phyloP scores from a whole-genome alignment of 2,329 filamentous ascomycete genomes.

The Sclerotinia borealis region DNA sequence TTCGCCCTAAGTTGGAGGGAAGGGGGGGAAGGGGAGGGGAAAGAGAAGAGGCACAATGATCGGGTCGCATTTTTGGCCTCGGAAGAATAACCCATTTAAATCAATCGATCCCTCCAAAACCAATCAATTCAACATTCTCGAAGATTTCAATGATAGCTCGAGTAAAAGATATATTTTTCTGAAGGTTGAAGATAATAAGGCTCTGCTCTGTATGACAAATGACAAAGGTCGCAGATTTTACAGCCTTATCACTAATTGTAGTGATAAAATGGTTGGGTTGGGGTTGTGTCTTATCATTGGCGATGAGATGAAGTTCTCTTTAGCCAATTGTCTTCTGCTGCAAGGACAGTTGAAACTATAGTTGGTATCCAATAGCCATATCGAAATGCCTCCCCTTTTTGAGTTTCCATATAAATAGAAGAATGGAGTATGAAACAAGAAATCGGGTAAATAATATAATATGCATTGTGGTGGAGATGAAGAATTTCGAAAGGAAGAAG shows the following conservation, averaged over 20 bases:
- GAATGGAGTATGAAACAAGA: not conserved
- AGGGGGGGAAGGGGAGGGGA: not conserved
- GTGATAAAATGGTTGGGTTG: constrained; percentile 18
- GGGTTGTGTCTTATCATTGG: constrained; percentile 17
- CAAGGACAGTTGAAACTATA: constrained; percentile 16
- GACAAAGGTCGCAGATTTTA: constrained; percentile 4
- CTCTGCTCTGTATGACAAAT: constrained; percentile 14
- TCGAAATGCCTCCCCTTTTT: constrained; percentile 13
- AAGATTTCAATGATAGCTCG: not conserved
- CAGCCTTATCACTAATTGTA: constrained; percentile 21
- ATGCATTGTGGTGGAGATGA: too few relatives aligned
- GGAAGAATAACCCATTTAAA: not conserved
- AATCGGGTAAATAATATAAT: too few relatives aligned
- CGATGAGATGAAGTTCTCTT: not conserved
- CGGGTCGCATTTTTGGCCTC: constrained; percentile 11
- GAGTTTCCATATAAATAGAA: not conserved
- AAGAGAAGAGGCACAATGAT: not conserved
- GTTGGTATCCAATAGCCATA: constrained; percentile 13
- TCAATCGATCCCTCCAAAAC: not conserved
- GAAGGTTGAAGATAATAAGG: constrained; percentile 14
- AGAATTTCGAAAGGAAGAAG: too few relatives aligned
- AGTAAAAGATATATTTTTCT: not conserved
- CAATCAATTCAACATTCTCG: constrained; percentile 3
- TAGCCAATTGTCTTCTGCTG: constrained; percentile 18
- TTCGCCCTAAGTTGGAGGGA: not conserved